Percentiles rank a stretch among this genome's conserved stretches.
Evolutionary conservation across 2,329 filamentous ascomycete genomes (phyloP).

Genomic region (Rutstroemia sp.): DNA sequence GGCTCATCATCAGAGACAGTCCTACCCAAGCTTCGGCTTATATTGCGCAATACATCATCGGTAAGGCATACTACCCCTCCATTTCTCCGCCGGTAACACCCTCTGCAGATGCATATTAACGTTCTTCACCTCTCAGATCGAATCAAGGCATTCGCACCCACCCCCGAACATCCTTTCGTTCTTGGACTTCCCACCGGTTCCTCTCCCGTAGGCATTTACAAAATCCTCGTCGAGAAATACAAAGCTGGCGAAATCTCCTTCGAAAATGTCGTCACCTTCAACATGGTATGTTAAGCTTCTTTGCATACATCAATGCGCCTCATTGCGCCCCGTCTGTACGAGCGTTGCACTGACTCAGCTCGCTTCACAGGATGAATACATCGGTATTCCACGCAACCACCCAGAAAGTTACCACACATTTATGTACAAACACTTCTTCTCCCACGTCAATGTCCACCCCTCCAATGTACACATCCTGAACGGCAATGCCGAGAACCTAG

Average conservation of each 20-base stretch:
- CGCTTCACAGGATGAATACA: conserved; percentile 66
- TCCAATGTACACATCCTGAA: conserved; percentile 79
- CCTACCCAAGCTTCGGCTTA: conserved; percentile 62
- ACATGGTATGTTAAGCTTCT: conserved; percentile 55
- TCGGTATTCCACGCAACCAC: conserved; percentile 74
- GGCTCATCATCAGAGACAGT: conserved; percentile 75
- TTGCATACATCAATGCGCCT: neutral
- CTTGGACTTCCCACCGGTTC: conserved; percentile 79
- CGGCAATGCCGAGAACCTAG: conserved; percentile 69
- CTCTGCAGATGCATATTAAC: neutral
- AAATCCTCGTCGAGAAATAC: conserved; percentile 63
- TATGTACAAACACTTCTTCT: conserved; percentile 92
- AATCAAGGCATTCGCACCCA: conserved; percentile 71
- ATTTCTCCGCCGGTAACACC: neutral
- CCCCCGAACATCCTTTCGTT: conserved; percentile 66
- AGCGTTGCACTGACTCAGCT: neutral
- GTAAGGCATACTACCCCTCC: conserved; percentile 33
- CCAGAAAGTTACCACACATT: conserved; percentile 84
- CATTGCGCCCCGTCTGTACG: neutral
- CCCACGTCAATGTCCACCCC: conserved; percentile 72
- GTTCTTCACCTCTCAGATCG: conserved; percentile 43
- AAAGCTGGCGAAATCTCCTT: conserved; percentile 71
- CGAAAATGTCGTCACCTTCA: conserved; percentile 84
- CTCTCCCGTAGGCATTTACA: conserved; percentile 72
- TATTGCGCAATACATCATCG: conserved; percentile 74